Evolutionary conservation across 352 stramenopile genomes (phyloP).

Genomic region (Phytophthora palmivora): DNA sequence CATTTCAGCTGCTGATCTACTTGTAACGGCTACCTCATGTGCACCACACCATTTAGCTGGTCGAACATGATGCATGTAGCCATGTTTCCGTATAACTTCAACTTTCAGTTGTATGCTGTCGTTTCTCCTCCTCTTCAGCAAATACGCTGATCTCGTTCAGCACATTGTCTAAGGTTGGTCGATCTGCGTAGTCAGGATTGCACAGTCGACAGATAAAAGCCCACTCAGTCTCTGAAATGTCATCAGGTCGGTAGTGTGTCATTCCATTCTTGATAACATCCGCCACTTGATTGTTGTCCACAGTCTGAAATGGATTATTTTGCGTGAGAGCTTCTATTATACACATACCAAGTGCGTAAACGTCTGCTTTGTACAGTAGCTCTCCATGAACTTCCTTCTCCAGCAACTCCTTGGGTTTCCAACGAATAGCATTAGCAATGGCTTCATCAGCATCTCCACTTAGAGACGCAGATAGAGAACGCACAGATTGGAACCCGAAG

Average conservation of each 20-base stretch:
- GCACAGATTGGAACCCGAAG: conserved; percentile 34
- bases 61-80: no score
- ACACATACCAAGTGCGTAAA: conserved; percentile 43
- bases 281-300: conserved; percentile 8
- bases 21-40: conserved; percentile 18
- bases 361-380: conserved; percentile 14
- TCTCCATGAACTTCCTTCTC: background rate
- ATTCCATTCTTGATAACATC: conserved; percentile 10
- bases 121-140: conserved; percentile 12
- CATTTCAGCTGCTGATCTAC: background rate
- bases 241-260: conserved; percentile 10
- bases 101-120: background rate
- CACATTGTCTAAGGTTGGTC: conserved; percentile 13
- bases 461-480: conserved; percentile 15
- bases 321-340: conserved; percentile 36
- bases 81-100: no score
- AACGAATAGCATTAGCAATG: conserved; percentile 16
- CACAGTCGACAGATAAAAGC: conserved; percentile 15
- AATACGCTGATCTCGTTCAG: conserved; percentile 15
- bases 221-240: conserved; percentile 17
- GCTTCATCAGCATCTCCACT: conserved; percentile 6
- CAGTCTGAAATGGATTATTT: conserved; percentile 11
- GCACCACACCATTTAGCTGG: conserved; percentile 13
- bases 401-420: conserved; percentile 41
- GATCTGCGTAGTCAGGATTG: conserved; percentile 11